Evolutionary conservation across 768 basidiomycete species (phyloP).

Genomic region (Pholiota molesta): DNA sequence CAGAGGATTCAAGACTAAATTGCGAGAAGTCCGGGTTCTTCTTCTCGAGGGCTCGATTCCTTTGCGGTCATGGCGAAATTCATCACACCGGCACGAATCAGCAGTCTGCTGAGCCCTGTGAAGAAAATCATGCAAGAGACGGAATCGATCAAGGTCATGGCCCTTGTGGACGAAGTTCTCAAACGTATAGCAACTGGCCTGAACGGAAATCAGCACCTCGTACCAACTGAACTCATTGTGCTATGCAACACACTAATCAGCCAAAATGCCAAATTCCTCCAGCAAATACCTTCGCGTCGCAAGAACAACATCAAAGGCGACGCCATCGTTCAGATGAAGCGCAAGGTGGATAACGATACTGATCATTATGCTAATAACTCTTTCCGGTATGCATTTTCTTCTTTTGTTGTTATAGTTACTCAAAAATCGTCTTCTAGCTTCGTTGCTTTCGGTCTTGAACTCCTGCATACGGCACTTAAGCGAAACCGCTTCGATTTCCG

Average conservation of each 20-base stretch:
- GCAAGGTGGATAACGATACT: conserved; percentile 51
- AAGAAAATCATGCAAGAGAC: conserved; percentile 87
- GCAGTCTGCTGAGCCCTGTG: conserved; percentile 74
- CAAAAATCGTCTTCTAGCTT: conserved; percentile 53
- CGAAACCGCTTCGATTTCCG: conserved; percentile 86
- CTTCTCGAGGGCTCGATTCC: conserved; percentile 84
- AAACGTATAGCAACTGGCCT: conserved; percentile 82
- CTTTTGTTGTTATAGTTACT: neutral
- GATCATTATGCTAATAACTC: conserved; percentile 88
- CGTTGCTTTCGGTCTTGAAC: conserved; percentile 87
- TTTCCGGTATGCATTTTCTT: conserved; percentile 59
- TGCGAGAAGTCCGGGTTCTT: conserved; percentile 89
- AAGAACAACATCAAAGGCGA: conserved; percentile 49
- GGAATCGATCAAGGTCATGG: conserved; percentile 76
- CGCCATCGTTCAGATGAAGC: conserved; percentile 78
- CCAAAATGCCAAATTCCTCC: conserved; percentile 87
- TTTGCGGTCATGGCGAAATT: conserved; percentile 80
- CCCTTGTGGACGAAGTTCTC: conserved; percentile 86
- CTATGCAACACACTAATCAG: conserved; percentile 90
- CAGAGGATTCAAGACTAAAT: conserved; percentile 92
- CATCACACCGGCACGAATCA: conserved; percentile 78
- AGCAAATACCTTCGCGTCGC: conserved; percentile 49
- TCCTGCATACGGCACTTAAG: conserved; percentile 86
- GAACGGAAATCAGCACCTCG: conserved; percentile 77
- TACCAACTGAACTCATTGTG: conserved; percentile 70